Base-by-base conservation (phyloP, 164 flowering plant species). In the Saururus chinensis region DNA sequence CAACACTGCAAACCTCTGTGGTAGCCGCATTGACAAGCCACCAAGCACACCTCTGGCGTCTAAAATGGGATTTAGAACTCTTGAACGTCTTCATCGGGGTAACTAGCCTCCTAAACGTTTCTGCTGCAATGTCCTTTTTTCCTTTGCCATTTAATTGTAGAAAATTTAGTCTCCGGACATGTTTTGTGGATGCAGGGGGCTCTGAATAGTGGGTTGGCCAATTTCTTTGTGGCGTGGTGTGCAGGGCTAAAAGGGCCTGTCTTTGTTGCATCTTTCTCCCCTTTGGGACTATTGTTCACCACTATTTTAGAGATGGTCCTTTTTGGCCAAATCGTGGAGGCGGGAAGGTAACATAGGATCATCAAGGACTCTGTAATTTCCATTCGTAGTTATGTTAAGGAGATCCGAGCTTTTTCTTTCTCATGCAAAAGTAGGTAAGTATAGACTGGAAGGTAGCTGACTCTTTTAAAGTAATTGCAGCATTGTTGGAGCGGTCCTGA, bases 1-100 rank as follows among this genome's bases (percentile, higher is more conserved):
- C 61, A 25, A 60, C 65, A 4, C 24, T 69, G 53, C 72, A 69
- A 41, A 69, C 72, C 0, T 51, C 68, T 24, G 37, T 69, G 48
- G 14, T 69, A 26, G 68, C 72, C 53, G 57, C 25, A 14, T n/a
- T 56, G 49, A 16, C 60, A 12, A 69, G 40, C 64, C 64, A 65
- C 49, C 40, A 60, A 48, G 61, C 64, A 10, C 59, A 68, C 10
- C 53, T 64, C 10, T 69, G 72, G 72, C 40, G 37, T 49, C 68
- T 69, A 19, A 56, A 24, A 20, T 64, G 68, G 72, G 64, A 69
- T 62, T n/a, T 69, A 54, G 72, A 69, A 57, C 64, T 69, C 16
- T 57, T 69, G 20, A 56, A 64, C 60, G 64, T 64, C 17, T 24
- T 69, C 9, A 52, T 64, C 48, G 72, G 72, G 14, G 72, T 69